phyloP scores from a whole-genome alignment of 2,329 filamentous ascomycete species.

The Pseudocercospora fuligena region DNA sequence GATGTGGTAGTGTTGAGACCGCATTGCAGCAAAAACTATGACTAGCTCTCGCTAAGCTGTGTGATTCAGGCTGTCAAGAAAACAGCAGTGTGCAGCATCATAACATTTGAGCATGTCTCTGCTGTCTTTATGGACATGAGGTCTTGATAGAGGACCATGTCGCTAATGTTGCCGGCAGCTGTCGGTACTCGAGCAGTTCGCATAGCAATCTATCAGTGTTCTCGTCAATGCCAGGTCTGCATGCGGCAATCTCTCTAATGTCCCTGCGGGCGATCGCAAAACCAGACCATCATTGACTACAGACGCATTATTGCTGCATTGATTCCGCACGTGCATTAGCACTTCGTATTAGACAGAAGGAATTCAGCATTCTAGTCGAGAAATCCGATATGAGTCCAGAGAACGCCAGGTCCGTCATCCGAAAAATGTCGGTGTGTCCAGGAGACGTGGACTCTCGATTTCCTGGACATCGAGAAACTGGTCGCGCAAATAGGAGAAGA shows the following conservation, averaged over 20 bases:
- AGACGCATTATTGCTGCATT: neutral
- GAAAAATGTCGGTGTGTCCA: neutral
- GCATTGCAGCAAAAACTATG: neutral
- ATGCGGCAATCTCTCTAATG: neutral
- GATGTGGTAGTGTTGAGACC: neutral
- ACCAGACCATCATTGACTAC: neutral
- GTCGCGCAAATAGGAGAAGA: neutral
- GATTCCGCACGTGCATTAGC: neutral
- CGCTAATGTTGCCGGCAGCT: conserved; percentile 2
- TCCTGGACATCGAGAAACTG: neutral
- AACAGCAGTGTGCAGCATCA: neutral
- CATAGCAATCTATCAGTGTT: neutral
- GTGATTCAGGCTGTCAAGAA: neutral
- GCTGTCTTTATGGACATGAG: neutral
- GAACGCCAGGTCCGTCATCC: neutral
- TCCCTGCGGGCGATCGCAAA: neutral
- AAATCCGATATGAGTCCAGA: neutral
- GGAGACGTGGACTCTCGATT: neutral
- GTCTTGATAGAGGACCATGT: neutral
- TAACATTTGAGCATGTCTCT: neutral
- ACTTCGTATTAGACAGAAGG: neutral
- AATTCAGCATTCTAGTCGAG: neutral
- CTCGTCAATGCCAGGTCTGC: neutral
- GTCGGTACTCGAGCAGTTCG: conserved; percentile 4
- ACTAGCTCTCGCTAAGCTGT: neutral